These are phyloP conservation scores for Cladophialophora psammophila DNA, from an alignment of 2,329 filamentous ascomycete species.

Conservation along the genomic window DNA sequence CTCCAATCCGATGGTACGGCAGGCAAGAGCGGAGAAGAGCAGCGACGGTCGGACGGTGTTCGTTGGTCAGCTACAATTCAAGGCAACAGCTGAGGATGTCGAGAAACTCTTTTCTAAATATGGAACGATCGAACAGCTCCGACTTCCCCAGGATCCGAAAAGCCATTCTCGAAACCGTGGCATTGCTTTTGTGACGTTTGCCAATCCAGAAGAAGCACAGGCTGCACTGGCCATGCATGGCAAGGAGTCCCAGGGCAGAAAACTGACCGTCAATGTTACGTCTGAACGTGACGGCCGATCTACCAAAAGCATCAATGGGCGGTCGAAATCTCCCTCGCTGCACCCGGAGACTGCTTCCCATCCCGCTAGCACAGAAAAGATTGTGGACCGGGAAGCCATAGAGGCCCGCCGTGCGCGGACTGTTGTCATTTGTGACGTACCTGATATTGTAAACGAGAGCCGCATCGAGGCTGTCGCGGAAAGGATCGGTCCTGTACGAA, in stretches of 20 bases:
- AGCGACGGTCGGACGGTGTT: slow-evolving; percentile 90
- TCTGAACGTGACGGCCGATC: slow-evolving; percentile 48
- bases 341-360: slow-evolving; percentile 30
- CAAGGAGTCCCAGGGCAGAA: slow-evolving; percentile 71
- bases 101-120: slow-evolving; percentile 75
- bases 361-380: slow-evolving; percentile 39
- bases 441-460: slow-evolving; percentile 90
- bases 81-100: slow-evolving; percentile 71
- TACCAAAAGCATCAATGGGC: slow-evolving; percentile 44
- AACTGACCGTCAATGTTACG: slow-evolving; percentile 69
- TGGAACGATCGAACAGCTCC: slow-evolving; percentile 75
- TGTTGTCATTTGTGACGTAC: slow-evolving; percentile 81
- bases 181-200: slow-evolving; percentile 80
- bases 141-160: slow-evolving; percentile 71
- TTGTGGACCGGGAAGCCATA: slow-evolving; percentile 39
- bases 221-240: slow-evolving; percentile 74
- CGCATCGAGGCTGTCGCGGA: slow-evolving; percentile 78
- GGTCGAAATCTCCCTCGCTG: slow-evolving; percentile 32
- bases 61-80: slow-evolving; percentile 71
- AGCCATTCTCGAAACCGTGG: slow-evolving; percentile 71
- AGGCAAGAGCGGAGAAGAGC: slow-evolving; percentile 78
- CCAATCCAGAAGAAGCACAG: slow-evolving; percentile 50
- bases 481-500: slow-evolving; percentile 73
- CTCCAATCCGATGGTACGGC: slow-evolving; percentile 80
- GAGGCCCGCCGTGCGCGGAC: slow-evolving; percentile 69